Conservation (phyloP, 352 stramenopile genomes). For the Phytophthora syringae region DNA sequence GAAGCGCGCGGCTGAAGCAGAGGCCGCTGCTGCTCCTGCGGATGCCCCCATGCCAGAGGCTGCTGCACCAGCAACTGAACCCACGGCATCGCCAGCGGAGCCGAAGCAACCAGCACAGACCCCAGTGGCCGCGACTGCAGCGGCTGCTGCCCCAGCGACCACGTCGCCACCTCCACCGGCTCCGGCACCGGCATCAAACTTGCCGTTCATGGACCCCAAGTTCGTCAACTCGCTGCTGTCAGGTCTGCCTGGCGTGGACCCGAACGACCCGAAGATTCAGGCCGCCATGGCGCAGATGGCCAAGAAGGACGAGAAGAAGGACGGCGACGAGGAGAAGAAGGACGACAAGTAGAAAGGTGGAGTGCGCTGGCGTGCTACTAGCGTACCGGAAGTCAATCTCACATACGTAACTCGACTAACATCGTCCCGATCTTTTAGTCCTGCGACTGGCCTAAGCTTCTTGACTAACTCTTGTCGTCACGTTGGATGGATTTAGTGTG, state of each 20-base stretch:
- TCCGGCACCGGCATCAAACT: slow-evolving; percentile 75
- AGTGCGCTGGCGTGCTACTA: slow-evolving; percentile 8
- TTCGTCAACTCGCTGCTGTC: slow-evolving; percentile 92
- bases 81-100: slow-evolving; percentile 24
- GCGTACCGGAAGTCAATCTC: slow-evolving; percentile 24
- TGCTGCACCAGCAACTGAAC: slow-evolving; percentile 56
- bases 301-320: slow-evolving; percentile 83
- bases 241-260: slow-evolving; percentile 90
- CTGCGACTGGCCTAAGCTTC: slow-evolving; percentile 5
- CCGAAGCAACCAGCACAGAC: slow-evolving; percentile 49
- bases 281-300: slow-evolving; percentile 90
- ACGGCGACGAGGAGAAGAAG: slow-evolving; percentile 86
- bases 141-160: slow-evolving; percentile 21
- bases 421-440: slow-evolving; percentile 9
- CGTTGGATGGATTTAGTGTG: slow-evolving; percentile 10
- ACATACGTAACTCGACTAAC: slow-evolving; percentile 29
- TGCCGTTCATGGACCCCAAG: slow-evolving; percentile 90
- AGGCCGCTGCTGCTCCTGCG: slow-evolving; percentile 58
- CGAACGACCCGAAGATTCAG: slow-evolving; percentile 93
- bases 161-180: slow-evolving; percentile 59
- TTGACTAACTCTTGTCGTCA: slow-evolving; percentile 19
- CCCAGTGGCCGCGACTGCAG: slow-evolving; percentile 27
- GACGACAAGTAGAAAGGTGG: slow-evolving; percentile 72
- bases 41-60: slow-evolving; percentile 34
- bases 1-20: slow-evolving; percentile 89